Conservation (phyloP, 768 basidiomycete species). For the Calocera viscosa region DNA sequence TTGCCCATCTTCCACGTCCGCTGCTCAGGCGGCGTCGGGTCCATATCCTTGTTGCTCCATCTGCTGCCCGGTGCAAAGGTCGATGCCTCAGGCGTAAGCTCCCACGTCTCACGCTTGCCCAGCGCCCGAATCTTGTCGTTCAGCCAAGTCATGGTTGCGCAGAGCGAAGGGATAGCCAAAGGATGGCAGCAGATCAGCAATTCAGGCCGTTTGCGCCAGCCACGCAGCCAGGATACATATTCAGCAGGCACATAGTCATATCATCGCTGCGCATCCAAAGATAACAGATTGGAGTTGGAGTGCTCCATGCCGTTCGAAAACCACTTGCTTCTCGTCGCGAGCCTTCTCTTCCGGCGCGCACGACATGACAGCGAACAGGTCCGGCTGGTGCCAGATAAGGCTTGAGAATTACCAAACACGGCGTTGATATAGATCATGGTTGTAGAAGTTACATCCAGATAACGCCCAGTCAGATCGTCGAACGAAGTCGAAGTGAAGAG, state of each 20-base stretch:
- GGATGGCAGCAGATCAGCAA: neutral
- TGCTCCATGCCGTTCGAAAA: neutral
- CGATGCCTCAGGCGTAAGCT: slow-evolving; percentile 39
- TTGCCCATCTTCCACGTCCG: slow-evolving; percentile 60
- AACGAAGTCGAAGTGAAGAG: neutral
- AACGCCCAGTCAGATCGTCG: too few relatives aligned
- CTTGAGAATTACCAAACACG: neutral
- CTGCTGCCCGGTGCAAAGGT: slow-evolving; percentile 45
- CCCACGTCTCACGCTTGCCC: slow-evolving; percentile 27
- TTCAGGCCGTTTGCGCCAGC: neutral
- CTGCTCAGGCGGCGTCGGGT: slow-evolving; percentile 48
- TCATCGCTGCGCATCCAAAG: neutral
- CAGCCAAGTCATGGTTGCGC: neutral
- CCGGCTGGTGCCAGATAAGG: neutral
- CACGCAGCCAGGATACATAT: slow-evolving; percentile 1
- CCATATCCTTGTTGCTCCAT: slow-evolving; percentile 61
- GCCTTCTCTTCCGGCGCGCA: neutral
- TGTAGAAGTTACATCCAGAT: too few relatives aligned
- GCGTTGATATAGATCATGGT: neutral
- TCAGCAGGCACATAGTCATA: neutral
- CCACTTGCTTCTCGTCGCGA: neutral
- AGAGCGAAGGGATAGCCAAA: neutral
- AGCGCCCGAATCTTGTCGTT: neutral
- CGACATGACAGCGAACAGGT: neutral
- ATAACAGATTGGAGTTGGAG: neutral